Evolutionary conservation across 495 filamentous ascomycete species (phyloP).

Genomic region (Neurospora sp.): DNA sequence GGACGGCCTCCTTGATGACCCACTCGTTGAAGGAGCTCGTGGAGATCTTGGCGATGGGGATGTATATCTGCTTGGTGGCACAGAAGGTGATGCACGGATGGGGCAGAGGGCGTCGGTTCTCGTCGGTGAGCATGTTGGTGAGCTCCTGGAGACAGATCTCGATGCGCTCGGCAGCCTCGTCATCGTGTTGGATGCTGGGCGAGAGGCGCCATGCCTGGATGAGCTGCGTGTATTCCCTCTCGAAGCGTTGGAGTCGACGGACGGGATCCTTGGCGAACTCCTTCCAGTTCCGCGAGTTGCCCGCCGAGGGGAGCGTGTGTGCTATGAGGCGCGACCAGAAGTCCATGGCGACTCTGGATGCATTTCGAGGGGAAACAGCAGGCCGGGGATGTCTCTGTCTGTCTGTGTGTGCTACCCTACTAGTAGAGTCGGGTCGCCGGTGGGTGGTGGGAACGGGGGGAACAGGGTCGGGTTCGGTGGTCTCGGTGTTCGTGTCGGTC

Average conservation of each 20-base stretch:
- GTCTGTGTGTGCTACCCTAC: not conserved
- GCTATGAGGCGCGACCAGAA: conserved; percentile 85
- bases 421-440: not conserved
- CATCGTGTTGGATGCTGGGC: conserved; percentile 40
- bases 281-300: conserved; percentile 36
- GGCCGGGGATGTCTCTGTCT: not conserved
- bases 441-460: not conserved
- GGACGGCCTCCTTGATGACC: conserved; percentile 70
- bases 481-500: not conserved
- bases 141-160: conserved; percentile 50
- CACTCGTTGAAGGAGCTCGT: conserved; percentile 66
- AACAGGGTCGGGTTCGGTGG: not conserved
- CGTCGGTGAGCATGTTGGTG: conserved; percentile 73
- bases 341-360: conserved; percentile 28
- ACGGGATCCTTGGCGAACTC: conserved; percentile 64
- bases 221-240: conserved; percentile 74
- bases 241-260: conserved; percentile 81
- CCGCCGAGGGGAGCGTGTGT: conserved; percentile 56
- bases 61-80: conserved; percentile 74
- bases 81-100: conserved; percentile 83
- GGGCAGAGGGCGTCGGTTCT: conserved; percentile 74
- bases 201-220: conserved; percentile 75
- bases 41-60: conserved; percentile 76
- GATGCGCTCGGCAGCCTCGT: conserved; percentile 43
- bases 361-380: conserved; percentile 21